These are phyloP conservation scores for Suhomyces tanzawaensis DNA, from an alignment of 805 yeast genomes.

Conservation along the genomic window DNA sequence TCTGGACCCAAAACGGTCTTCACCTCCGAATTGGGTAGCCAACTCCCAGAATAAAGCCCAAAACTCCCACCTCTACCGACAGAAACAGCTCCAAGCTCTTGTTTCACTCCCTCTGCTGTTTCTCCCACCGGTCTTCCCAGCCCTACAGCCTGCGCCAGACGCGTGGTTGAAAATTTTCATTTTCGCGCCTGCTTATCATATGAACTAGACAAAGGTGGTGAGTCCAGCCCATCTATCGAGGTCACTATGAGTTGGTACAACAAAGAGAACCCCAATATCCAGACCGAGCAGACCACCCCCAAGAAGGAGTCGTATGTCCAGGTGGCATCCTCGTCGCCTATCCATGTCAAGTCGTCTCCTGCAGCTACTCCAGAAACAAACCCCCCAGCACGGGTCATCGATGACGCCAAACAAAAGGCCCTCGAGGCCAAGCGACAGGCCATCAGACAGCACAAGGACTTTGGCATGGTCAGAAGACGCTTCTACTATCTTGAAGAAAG, in stretches of 20 bases:
- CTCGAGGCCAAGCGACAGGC: conserved; percentile 37
- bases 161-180: no score
- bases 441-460: conserved; percentile 37
- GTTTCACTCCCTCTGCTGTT: no score
- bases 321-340: conserved; percentile 44
- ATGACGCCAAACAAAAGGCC: conserved; percentile 15
- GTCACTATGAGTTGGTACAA: conserved; percentile 24
- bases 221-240: no score
- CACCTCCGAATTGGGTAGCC: no score
- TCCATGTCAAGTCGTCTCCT: conserved; percentile 29
- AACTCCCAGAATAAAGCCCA: no score
- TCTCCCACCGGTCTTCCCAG: no score
- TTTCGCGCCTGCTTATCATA: no score
- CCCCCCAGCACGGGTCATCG: conserved; percentile 6
- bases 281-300: conserved; percentile 14
- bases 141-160: no score
- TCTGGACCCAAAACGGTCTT: no score
- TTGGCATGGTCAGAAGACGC: conserved; percentile 33
- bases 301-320: conserved; percentile 26
- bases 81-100: no score
- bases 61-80: no score
- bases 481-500: conserved; percentile 41
- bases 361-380: conserved; percentile 3
- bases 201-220: no score
- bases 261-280: conserved; percentile 15